Conservation (phyloP, 805 yeast genomes). For the Barnettozyma salicaria region DNA sequence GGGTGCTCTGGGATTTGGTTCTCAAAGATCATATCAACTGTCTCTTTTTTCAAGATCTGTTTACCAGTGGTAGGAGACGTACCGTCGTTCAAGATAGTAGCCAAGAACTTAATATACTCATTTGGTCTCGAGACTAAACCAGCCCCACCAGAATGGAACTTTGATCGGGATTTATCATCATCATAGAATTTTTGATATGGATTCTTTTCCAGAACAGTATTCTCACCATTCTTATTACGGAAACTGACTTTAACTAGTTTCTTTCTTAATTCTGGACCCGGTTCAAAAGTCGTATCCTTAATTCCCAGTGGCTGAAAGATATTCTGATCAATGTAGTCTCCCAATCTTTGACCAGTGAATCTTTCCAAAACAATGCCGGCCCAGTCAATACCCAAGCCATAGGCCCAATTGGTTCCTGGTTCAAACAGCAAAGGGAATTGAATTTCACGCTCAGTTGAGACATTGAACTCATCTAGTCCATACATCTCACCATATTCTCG, state of each 20-base stretch:
- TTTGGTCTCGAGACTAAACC: constrained; percentile 36
- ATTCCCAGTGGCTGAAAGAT: constrained; percentile 30
- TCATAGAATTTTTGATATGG: constrained; percentile 8
- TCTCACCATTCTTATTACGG: constrained; percentile 19
- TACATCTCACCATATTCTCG: constrained; percentile 20
- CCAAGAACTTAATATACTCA: constrained; percentile 35
- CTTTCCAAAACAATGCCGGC: constrained; percentile 30
- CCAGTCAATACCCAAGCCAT: constrained; percentile 34
- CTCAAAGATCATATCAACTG: constrained; percentile 23
- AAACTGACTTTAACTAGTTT: constrained; percentile 23
- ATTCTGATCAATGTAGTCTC: constrained; percentile 26
- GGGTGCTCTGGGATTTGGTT: constrained; percentile 2
- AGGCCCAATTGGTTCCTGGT: constrained; percentile 34
- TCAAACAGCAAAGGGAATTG: constrained; percentile 28
- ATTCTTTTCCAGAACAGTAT: constrained; percentile 12
- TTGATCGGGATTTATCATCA: constrained; percentile 6
- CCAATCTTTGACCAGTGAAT: constrained; percentile 26
- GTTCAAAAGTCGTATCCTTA: constrained; percentile 24
- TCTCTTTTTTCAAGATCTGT: constrained; percentile 27
- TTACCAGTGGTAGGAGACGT: constrained; percentile 31
- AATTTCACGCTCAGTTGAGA: constrained; percentile 11
- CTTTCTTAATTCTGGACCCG: constrained; percentile 15
- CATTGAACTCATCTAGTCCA: constrained; percentile 17
- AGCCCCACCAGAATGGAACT: constrained; percentile 36
- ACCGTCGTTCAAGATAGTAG: constrained; percentile 38